phyloP scores from a whole-genome alignment of 2,329 filamentous ascomycete species.

The Lachnellula hyalina region DNA sequence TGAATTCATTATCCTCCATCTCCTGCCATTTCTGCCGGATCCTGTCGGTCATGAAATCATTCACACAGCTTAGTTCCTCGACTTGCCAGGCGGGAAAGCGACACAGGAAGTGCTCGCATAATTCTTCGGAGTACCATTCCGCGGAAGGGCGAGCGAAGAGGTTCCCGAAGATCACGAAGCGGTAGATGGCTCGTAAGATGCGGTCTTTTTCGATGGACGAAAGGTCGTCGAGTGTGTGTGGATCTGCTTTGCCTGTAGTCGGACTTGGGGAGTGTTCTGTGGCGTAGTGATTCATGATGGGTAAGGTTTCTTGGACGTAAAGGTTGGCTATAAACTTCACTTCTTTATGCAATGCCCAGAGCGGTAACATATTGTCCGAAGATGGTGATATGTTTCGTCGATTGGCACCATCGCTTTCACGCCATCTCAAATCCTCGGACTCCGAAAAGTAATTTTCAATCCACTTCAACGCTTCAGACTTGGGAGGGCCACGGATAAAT shows the following conservation, averaged over 20 bases:
- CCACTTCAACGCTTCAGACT: neutral
- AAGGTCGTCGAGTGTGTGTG: neutral
- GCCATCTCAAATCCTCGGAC: neutral
- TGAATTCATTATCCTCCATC: conserved; percentile 1
- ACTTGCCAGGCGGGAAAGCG: conserved; percentile 7
- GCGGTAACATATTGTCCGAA: neutral
- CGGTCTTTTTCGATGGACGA: conserved; percentile 4
- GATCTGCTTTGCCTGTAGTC: neutral
- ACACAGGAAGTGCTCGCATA: conserved; percentile 1
- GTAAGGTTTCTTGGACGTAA: conserved; percentile 1
- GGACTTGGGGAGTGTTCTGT: neutral
- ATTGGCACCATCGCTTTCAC: neutral
- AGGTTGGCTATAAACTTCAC: conserved; percentile 3
- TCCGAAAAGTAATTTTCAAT: neutral
- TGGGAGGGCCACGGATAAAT: neutral
- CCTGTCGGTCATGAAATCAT: conserved; percentile 3
- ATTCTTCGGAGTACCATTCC: neutral
- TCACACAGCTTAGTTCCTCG: conserved; percentile 6
- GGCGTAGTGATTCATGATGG: neutral
- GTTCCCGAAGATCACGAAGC: conserved; percentile 5
- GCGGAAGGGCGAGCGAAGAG: conserved; percentile 2
- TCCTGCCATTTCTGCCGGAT: conserved; percentile 6
- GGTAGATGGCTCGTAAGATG: conserved; percentile 5
- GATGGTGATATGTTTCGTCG: neutral
- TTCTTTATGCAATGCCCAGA: conserved; percentile 4